phyloP scores from a whole-genome alignment of 129 eudicot genomes.

The Helianthus annuus region HanXRQr2.0-SUNRISE NC_035448.2:106129801-106130300 shows the following conservation, averaged over 20 bases:
- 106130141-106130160: too few relatives aligned
- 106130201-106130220: too few relatives aligned
- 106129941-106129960: background rate
- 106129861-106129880: background rate
- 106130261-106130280: too few relatives aligned
- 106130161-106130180: too few relatives aligned
- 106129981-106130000: background rate
- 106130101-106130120: too few relatives aligned
- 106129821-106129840: conserved; percentile 28
- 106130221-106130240: too few relatives aligned
- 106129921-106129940: background rate
- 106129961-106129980: background rate
- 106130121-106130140: too few relatives aligned
- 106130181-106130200: too few relatives aligned
- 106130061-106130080: too few relatives aligned
- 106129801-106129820: conserved; percentile 27
- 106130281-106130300: background rate
- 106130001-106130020: background rate
- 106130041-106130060: background rate
- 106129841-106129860: conserved; percentile 10
- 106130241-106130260: too few relatives aligned
- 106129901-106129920: background rate
- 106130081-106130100: too few relatives aligned
- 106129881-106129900: background rate
- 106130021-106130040: background rate